These are phyloP conservation scores for Fusarium sacchari DNA, from an alignment of 2,329 filamentous ascomycete species.

Conservation along the genomic window DNA sequence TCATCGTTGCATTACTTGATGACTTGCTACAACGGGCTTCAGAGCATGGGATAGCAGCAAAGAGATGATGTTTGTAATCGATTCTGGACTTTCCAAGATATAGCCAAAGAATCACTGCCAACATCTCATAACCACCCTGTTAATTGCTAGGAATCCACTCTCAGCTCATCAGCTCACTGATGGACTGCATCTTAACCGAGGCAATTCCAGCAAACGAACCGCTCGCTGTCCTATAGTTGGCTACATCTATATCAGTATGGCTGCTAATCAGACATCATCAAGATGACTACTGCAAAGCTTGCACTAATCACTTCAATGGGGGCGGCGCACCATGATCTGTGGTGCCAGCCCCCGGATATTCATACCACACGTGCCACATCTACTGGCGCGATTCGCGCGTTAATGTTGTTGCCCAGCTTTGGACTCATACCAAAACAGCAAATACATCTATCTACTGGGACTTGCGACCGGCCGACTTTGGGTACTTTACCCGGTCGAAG, in stretches of 20 bases:
- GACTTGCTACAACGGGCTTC: not conserved
- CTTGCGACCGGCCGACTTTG: not conserved
- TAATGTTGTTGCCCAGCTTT: not conserved
- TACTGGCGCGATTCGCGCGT: not conserved
- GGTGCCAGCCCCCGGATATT: constrained; percentile 10
- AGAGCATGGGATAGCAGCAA: not conserved
- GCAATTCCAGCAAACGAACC: not conserved
- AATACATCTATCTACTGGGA: not conserved
- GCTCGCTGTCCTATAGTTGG: constrained; percentile 1
- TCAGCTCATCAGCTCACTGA: constrained; percentile 14
- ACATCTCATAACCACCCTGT: not conserved
- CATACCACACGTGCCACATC: not conserved
- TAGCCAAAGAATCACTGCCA: not conserved
- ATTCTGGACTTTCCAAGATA: not conserved
- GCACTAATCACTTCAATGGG: not conserved
- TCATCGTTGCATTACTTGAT: not conserved
- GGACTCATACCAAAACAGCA: not conserved
- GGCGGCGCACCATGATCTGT: not conserved
- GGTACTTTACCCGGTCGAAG: not conserved
- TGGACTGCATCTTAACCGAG: constrained; percentile 3
- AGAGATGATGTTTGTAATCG: not conserved
- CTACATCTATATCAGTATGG: not conserved
- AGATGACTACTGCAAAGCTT: constrained; percentile 15
- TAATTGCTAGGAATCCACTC: constrained; percentile 12
- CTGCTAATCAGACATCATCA: not conserved